Base-by-base conservation (phyloP, 345 rosid genomes). In the Rhizophora mangle region DNA sequence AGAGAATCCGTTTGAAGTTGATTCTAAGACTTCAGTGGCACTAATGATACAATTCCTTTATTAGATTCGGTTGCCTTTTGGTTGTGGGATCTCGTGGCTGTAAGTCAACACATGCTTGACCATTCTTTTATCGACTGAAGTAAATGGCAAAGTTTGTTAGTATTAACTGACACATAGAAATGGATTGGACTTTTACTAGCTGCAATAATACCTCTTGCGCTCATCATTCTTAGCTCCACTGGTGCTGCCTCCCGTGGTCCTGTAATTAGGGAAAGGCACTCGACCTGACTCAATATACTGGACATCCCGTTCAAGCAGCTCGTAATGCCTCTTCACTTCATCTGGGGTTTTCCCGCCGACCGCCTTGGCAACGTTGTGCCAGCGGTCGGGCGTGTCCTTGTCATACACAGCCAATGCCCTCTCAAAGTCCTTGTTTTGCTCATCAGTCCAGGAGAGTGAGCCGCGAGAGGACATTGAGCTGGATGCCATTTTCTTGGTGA, bases 351-450 rank as follows among this genome's bases (percentile, higher is more conserved):
- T 95, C 21, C 89, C 96, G 30, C 87, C 96, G 53, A 95, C 99
- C 0, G 96, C 96, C 78, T 64, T 87, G 73, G 99, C 97, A 58
- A 95, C 89, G 82, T 95, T 95, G 74, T 77, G 56, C 99, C 99
- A 95, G 60, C 99, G 95, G 84, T 92, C 97, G 1, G 97, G 99
- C 8, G 99, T 92, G 75, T 95, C 99, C 82, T 79, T 81, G 82
- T 95, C 99, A 29, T 83, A 92, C 67, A 83, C 86, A 8, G 97
- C 99, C 79, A 95, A 83, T 2, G 97, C 99, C 80, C 74, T 84
- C 81, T 95, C 99, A 34, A 95, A 95, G 67, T 89, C 96, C 78
- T 95, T 92, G 96, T 95, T 88, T 79, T 95, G 89, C 88, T 92
- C 80, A 0, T 82, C 84, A 18, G 93, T 88, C 97, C 99, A 95